phyloP scores from a whole-genome alignment of 2,329 filamentous ascomycete genomes.

The Tolypocladium amazonense region DNA sequence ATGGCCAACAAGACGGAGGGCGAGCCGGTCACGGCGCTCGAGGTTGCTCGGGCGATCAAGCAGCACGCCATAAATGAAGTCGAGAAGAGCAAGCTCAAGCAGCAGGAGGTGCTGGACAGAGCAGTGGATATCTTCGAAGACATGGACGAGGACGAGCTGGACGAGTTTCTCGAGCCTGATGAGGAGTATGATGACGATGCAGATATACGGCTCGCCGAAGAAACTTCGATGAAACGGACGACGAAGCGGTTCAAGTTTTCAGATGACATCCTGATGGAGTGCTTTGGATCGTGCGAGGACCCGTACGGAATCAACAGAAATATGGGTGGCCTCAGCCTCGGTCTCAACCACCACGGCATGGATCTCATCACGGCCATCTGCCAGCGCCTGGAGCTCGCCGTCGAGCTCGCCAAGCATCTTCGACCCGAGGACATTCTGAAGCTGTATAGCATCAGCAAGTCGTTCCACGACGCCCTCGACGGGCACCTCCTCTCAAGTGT shows the following conservation, averaged over 20 bases:
- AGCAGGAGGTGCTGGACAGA: neutral
- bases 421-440: slow-evolving; percentile 44
- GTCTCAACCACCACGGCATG: slow-evolving; percentile 14
- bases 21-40: slow-evolving; percentile 6
- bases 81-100: slow-evolving; percentile 2
- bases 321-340: slow-evolving; percentile 6
- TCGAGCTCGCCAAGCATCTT: slow-evolving; percentile 45
- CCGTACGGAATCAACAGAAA: slow-evolving; percentile 13
- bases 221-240: slow-evolving; percentile 5
- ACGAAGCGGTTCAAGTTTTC: slow-evolving; percentile 19
- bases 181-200: neutral
- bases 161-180: neutral
- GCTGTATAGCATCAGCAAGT: slow-evolving; percentile 53
- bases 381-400: slow-evolving; percentile 38
- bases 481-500: slow-evolving; percentile 48
- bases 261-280: slow-evolving; percentile 12
- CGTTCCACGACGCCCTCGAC: slow-evolving; percentile 52
- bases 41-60: slow-evolving; percentile 12
- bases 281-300: slow-evolving; percentile 15
- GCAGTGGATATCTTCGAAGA: slow-evolving; percentile 6
- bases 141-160: slow-evolving; percentile 5
- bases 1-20: neutral
- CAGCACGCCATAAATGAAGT: slow-evolving; percentile 9
- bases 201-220: slow-evolving; percentile 4
- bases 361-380: slow-evolving; percentile 34